Evolutionary conservation across 2,329 filamentous ascomycete genomes (phyloP).

Genomic region (Chaetomiaceae sp.): DNA sequence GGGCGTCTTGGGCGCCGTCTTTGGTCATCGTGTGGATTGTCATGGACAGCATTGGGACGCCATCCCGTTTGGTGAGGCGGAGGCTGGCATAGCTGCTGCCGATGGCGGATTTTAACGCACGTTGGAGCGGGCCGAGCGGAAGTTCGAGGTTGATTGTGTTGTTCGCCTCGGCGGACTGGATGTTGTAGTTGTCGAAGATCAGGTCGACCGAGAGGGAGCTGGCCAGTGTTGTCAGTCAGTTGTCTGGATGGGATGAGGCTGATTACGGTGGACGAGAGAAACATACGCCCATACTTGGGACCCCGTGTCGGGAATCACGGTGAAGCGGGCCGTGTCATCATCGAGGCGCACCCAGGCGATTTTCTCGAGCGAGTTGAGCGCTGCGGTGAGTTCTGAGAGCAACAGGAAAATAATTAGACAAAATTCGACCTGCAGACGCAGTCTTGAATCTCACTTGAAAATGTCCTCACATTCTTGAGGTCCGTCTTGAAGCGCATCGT

Average conservation of each 20-base stretch:
- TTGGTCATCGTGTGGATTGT: constrained; percentile 78
- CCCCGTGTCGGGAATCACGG: constrained; percentile 88
- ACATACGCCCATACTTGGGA: constrained; percentile 94
- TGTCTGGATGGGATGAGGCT: not conserved
- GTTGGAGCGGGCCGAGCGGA: constrained; percentile 78
- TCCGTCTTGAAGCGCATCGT: constrained; percentile 64
- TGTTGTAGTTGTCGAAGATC: constrained; percentile 79
- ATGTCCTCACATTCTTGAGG: constrained; percentile 61
- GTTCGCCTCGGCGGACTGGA: constrained; percentile 75
- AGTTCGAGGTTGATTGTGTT: constrained; percentile 97
- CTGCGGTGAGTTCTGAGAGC: constrained; percentile 57
- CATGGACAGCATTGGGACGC: constrained; percentile 78
- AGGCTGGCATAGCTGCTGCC: constrained; percentile 78
- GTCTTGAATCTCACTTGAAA: constrained; percentile 48
- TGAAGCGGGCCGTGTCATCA: constrained; percentile 84
- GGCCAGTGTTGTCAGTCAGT: constrained; percentile 30
- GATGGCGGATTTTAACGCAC: constrained; percentile 84
- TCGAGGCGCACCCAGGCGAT: constrained; percentile 88
- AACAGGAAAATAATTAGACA: not conserved
- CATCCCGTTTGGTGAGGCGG: constrained; percentile 88
- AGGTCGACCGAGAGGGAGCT: constrained; percentile 66
- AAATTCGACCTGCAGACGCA: not conserved
- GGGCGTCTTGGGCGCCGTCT: constrained; percentile 35
- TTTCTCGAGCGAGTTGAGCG: constrained; percentile 66
- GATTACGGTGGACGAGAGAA: too few species aligned